A percentile compares a stretch with the other conserved stretches of the same genome.
Conservation (phyloP, 2,329 filamentous ascomycete genomes). For the Alternaria hordeiaustralica region DNA sequence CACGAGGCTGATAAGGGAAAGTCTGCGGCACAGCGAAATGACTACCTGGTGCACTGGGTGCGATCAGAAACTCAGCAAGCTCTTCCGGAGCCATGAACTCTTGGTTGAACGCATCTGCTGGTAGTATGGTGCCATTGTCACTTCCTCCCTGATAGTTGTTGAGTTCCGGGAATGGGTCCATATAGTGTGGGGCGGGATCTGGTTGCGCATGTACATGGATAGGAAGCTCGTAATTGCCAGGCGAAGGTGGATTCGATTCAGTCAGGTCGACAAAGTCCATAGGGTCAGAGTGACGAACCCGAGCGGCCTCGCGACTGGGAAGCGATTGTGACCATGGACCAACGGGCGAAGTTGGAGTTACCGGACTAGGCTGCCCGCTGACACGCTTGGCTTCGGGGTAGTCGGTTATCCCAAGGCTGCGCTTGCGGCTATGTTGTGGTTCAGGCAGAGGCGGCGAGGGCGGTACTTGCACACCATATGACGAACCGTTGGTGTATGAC, state of each 20-base stretch:
- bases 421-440: slow-evolving; percentile 29
- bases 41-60: slow-evolving; percentile 17
- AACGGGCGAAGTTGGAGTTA: slow-evolving; percentile 29
- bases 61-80: slow-evolving; percentile 38
- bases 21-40: slow-evolving; percentile 23
- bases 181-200: neutral
- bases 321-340: slow-evolving; percentile 7
- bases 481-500: neutral
- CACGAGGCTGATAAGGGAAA: neutral
- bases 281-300: neutral
- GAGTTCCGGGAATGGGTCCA: slow-evolving; percentile 15
- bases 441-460: slow-evolving; percentile 1
- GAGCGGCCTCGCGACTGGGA: slow-evolving; percentile 5
- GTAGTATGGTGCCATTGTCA: slow-evolving; percentile 8
- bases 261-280: slow-evolving; percentile 28
- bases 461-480: neutral
- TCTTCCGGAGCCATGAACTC: slow-evolving; percentile 35
- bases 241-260: slow-evolving; percentile 26
- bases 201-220: neutral
- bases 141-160: slow-evolving; percentile 1
- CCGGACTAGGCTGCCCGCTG: slow-evolving; percentile 30
- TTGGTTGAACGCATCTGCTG: slow-evolving; percentile 26
- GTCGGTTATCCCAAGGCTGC: slow-evolving; percentile 25
- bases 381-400: slow-evolving; percentile 33
- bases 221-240: neutral